Base-by-base conservation (phyloP, 2,329 filamentous ascomycete species). In the Magnaporthiopsis rhizophila region DNA sequence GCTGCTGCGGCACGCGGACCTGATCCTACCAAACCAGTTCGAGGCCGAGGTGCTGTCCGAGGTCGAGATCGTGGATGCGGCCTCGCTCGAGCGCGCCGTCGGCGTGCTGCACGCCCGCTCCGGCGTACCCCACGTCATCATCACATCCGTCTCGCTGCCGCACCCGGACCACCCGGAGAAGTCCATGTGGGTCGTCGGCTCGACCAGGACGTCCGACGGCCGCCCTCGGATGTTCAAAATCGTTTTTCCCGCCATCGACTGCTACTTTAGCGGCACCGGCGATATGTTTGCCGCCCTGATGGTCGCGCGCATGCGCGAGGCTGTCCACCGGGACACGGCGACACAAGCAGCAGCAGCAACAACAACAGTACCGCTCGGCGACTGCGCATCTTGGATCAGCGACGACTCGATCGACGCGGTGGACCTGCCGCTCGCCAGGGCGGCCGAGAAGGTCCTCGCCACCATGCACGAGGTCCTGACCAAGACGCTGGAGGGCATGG, bases 241-340 rank as follows among this genome's bases (percentile, higher is more conserved):
- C 71, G 86, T 90, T 64, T 91, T 97, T 65, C 92, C 94, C 0
- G 86, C 89, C 34, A 88, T 97, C 66, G 90, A 97, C 73, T 91
- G 92, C 77, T 97, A 95, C 81, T 99, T 98, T 77, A 92, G 90
- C 70, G 95, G 95, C 57, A 98, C 96, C 0, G 95, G 95, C 60
- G 95, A 99, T 79, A 97, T 99, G 94, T 98, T 99, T 73, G 94
- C 92, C 36, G 94, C 94, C 9, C 82, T 99, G 59, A 92, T 92
- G 73, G 87, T 97, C 1, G 91, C 91, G 57, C 87, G 94, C 36
- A 86, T 99, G 72, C 88, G 94, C 65, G 91, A 98, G 79, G 92
- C 91, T 32, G 89, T 91, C 1, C 76, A 79, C 63, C 77, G 76
- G 3, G 78, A 64, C 2, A 64, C 64, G 1, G 67, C 71, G 34